Evolutionary conservation across 106 monocot species (phyloP).

Genomic region (Posidonia australis): DNA sequence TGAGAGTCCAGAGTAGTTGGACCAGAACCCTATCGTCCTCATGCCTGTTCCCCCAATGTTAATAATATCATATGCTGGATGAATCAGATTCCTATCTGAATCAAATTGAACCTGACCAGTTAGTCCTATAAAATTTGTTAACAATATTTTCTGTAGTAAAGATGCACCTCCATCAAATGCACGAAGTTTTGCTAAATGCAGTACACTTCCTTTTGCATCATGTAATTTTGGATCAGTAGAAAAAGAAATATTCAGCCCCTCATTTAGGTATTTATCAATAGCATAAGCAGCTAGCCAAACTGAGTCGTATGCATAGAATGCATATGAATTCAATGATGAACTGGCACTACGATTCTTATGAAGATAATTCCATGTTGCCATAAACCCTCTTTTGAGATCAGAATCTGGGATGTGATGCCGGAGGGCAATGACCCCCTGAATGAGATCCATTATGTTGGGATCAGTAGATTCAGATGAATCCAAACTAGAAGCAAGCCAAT

Average conservation of each 20-base stretch:
- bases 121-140: slow-evolving; percentile 47
- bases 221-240: slow-evolving; percentile 39
- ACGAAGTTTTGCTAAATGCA: slow-evolving; percentile 30
- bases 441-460: slow-evolving; percentile 29
- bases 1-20: slow-evolving; percentile 52
- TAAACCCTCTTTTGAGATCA: slow-evolving; percentile 26
- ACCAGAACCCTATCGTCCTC: slow-evolving; percentile 61
- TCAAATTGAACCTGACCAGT: slow-evolving; percentile 50
- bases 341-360: slow-evolving; percentile 12
- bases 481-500: slow-evolving; percentile 58
- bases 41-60: slow-evolving; percentile 43
- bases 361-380: slow-evolving; percentile 36
- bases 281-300: slow-evolving; percentile 69
- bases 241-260: slow-evolving; percentile 33
- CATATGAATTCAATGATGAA: slow-evolving; percentile 47
- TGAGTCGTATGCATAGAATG: slow-evolving; percentile 72
- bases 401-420: slow-evolving; percentile 51
- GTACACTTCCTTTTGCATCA: slow-evolving; percentile 28
- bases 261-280: slow-evolving; percentile 44
- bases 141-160: slow-evolving; percentile 35
- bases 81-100: slow-evolving; percentile 42
- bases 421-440: slow-evolving; percentile 56
- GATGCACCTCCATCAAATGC: slow-evolving; percentile 36
- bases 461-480: slow-evolving; percentile 27
- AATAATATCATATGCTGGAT: slow-evolving; percentile 61